A percentile compares a stretch with the other conserved stretches of the same genome.
Evolutionary conservation across 768 basidiomycete genomes (phyloP).

Genomic region (Pleurotus cornucopiae): DNA sequence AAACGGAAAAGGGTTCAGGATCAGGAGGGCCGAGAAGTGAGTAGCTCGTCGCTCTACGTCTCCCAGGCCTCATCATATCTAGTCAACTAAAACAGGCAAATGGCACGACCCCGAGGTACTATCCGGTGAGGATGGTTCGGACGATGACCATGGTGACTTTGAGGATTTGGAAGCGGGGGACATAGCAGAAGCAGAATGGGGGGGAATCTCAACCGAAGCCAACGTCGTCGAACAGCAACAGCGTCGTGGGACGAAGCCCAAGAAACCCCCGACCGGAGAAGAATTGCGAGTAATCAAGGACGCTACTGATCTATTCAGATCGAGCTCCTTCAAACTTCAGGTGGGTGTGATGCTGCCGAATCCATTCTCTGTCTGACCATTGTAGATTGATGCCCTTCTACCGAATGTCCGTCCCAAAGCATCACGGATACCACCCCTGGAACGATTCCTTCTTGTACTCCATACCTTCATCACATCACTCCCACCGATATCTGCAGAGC

Average conservation of each 20-base stretch:
- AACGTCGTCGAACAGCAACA: neutral
- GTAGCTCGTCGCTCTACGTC: neutral
- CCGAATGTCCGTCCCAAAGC: constrained; percentile 71
- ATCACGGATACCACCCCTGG: constrained; percentile 51
- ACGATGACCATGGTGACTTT: neutral
- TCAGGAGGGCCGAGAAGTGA: neutral
- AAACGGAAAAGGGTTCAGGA: neutral
- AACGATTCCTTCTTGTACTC: constrained; percentile 63
- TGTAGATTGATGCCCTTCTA: constrained; percentile 74
- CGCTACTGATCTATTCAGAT: constrained; percentile 69
- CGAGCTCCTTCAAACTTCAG: constrained; percentile 82
- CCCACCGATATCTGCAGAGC: constrained; percentile 49
- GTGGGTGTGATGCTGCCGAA: constrained; percentile 28
- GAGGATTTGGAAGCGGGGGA: neutral
- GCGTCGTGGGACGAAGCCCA: constrained; percentile 24
- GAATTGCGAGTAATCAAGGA: constrained; percentile 73
- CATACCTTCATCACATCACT: constrained; percentile 62
- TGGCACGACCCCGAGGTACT: neutral
- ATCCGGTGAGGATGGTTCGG: neutral
- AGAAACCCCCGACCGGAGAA: constrained; percentile 61
- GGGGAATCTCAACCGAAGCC: neutral
- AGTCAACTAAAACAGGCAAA: neutral
- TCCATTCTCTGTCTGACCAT: neutral
- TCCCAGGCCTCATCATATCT: neutral
- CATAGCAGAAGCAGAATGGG: neutral